Evolutionary conservation across 2,329 filamentous ascomycete species (phyloP).

Genomic region (Pestalotiopsis sp.): DNA sequence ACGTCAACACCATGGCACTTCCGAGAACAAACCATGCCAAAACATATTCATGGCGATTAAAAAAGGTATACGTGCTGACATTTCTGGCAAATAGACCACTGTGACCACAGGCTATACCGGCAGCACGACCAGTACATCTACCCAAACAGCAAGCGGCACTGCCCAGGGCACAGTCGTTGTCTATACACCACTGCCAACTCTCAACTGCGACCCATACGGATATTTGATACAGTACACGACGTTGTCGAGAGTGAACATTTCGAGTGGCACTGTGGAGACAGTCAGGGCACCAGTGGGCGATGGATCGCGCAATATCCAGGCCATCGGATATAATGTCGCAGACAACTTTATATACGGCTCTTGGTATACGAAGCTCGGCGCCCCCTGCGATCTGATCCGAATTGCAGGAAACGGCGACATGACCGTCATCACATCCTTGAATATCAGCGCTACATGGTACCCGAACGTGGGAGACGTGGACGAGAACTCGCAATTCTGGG

Average conservation of each 20-base stretch:
- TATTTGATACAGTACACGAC: slow-evolving; percentile 18
- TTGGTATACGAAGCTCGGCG: not conserved
- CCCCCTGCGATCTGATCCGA: slow-evolving; percentile 15
- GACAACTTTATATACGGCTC: slow-evolving; percentile 23
- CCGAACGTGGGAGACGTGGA: slow-evolving; percentile 13
- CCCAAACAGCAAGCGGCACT: slow-evolving; percentile 8
- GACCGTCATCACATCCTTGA: slow-evolving; percentile 3
- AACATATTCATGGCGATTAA: too few species aligned
- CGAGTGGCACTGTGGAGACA: slow-evolving; percentile 4
- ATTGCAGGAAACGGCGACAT: slow-evolving; percentile 18
- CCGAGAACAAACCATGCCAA: too few species aligned
- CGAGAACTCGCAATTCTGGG: slow-evolving; percentile 8
- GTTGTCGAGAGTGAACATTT: slow-evolving; percentile 20
- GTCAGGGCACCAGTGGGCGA: slow-evolving; percentile 14
- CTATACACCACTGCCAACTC: slow-evolving; percentile 9
- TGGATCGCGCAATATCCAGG: slow-evolving; percentile 16
- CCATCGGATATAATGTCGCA: slow-evolving; percentile 20
- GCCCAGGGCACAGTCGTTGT: slow-evolving; percentile 4
- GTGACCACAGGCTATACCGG: not conserved
- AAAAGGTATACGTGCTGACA: too few species aligned
- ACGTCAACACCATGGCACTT: too few species aligned
- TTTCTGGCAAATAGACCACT: not conserved
- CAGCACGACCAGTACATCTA: not conserved
- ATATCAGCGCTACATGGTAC: not conserved
- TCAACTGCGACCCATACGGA: slow-evolving; percentile 20